Percentiles rank a stretch among this genome's conserved stretches.
Conservation (phyloP, 2,329 filamentous ascomycete species). For the Venturiaceae sp. region DNA sequence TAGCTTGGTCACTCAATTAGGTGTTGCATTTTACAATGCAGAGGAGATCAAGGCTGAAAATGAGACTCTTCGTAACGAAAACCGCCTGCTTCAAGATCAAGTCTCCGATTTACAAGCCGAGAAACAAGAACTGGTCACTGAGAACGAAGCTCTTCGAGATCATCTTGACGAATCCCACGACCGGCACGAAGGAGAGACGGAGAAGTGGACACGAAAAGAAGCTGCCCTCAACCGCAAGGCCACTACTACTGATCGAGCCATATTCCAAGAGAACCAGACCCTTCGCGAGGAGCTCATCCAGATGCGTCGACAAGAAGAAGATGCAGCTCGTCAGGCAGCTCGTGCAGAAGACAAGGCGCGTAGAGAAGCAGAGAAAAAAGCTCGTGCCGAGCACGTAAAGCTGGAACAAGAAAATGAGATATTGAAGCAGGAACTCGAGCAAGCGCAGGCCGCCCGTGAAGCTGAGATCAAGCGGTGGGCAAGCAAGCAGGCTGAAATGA, state of each 20-base stretch:
- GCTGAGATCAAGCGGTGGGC: conserved; percentile 28
- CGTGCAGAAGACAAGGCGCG: conserved; percentile 23
- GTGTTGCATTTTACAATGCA: conserved; percentile 50
- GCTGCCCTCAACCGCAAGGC: conserved; percentile 7
- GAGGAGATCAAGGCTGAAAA: conserved; percentile 39
- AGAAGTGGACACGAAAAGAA: conserved; percentile 1
- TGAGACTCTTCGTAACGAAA: conserved; percentile 22
- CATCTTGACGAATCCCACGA: conserved; percentile 5
- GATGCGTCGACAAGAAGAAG: conserved; percentile 23
- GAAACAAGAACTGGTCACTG: conserved; percentile 1
- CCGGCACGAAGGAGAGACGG: conserved; percentile 9
- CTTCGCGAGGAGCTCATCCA: conserved; percentile 14
- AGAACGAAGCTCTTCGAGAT: conserved; percentile 8
- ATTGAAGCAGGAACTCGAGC: conserved; percentile 63
- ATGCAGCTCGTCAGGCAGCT: conserved; percentile 23
- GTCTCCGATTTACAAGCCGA: conserved; percentile 12
- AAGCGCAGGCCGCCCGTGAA: conserved; percentile 62
- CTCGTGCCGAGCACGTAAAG: conserved; percentile 34
- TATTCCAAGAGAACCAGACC: conserved; percentile 9
- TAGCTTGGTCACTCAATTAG: conserved; percentile 52
- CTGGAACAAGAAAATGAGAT: conserved; percentile 62
- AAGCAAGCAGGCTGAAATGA: conserved; percentile 21
- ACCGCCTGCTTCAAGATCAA: conserved; percentile 16
- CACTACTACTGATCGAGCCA: conserved; percentile 1
- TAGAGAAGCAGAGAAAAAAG: conserved; percentile 19